Evolutionary conservation across 2,329 filamentous ascomycete genomes (phyloP).

Genomic region (Aspergillus pseudotamarii): DNA sequence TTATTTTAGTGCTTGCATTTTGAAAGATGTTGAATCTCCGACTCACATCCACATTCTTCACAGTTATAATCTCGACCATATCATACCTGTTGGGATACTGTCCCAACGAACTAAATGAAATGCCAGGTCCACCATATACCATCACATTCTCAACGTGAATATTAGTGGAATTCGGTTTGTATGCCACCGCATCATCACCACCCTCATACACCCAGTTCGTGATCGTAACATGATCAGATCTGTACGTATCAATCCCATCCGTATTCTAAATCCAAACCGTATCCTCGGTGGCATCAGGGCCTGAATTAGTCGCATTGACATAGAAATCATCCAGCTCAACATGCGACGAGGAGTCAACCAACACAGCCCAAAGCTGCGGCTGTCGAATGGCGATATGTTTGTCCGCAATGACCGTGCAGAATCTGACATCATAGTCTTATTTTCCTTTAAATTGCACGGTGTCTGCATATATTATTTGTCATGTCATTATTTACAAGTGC

Average conservation of each 20-base stretch:
- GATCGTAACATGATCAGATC: slow-evolving; percentile 51
- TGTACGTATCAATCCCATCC: slow-evolving; percentile 56
- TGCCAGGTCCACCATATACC: slow-evolving; percentile 41
- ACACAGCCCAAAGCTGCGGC: slow-evolving; percentile 55
- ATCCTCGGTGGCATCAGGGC: slow-evolving; percentile 13
- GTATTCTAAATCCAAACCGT: slow-evolving; percentile 53
- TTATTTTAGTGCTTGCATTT: not conserved
- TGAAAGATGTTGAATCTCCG: no score
- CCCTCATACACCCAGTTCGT: slow-evolving; percentile 49
- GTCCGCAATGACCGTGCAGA: no score
- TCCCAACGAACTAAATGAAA: slow-evolving; percentile 45
- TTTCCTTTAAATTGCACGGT: no score
- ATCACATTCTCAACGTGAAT: slow-evolving; percentile 43
- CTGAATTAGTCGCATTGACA: slow-evolving; percentile 52
- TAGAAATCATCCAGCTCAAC: slow-evolving; percentile 58
- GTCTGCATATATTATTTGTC: no score
- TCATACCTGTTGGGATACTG: slow-evolving; percentile 41
- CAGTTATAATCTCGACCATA: slow-evolving; percentile 42
- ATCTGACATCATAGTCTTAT: no score
- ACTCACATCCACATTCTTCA: slow-evolving; percentile 32
- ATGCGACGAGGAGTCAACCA: slow-evolving; percentile 52
- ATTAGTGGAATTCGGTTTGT: slow-evolving; percentile 47
- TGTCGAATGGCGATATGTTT: slow-evolving; percentile 50
- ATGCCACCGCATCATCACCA: slow-evolving; percentile 43
- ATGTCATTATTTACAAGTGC: no score